Percentiles rank a stretch among this genome's conserved stretches.
Evolutionary conservation across 371 early-diverging fungal genomes (phyloP).

Genomic region (Sporodiniella umbellata): DNA sequence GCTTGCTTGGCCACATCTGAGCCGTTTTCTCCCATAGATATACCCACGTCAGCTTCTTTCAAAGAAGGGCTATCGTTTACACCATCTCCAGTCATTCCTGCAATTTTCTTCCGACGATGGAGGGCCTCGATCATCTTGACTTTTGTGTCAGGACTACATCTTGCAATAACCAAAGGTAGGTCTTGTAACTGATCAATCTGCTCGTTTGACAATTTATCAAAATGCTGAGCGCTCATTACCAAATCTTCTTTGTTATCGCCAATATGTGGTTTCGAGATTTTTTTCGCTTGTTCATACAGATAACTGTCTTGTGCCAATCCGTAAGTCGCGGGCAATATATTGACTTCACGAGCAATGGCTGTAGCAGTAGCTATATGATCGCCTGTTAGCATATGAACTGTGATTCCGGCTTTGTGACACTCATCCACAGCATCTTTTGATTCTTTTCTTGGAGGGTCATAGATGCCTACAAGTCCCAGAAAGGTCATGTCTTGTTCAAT

Average conservation of each 20-base stretch:
- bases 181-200: slow-evolving; percentile 72
- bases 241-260: slow-evolving; percentile 33
- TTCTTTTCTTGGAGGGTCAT: slow-evolving; percentile 89
- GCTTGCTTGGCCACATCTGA: slow-evolving; percentile 93
- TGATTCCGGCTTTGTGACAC: slow-evolving; percentile 90
- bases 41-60: slow-evolving; percentile 88
- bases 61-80: slow-evolving; percentile 92
- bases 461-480: slow-evolving; percentile 89
- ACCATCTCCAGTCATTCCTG: slow-evolving; percentile 89
- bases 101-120: slow-evolving; percentile 72
- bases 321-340: slow-evolving; percentile 68
- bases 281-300: slow-evolving; percentile 6
- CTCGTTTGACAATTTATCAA: slow-evolving; percentile 81
- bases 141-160: slow-evolving; percentile 96
- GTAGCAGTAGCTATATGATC: slow-evolving; percentile 92
- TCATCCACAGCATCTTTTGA: slow-evolving; percentile 75
- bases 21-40: slow-evolving; percentile 90
- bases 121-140: slow-evolving; percentile 94
- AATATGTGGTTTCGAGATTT: slow-evolving; percentile 19
- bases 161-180: slow-evolving; percentile 90
- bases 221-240: slow-evolving; percentile 82
- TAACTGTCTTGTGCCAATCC: slow-evolving; percentile 21
- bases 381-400: slow-evolving; percentile 94
- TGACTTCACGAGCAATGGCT: slow-evolving; percentile 90
- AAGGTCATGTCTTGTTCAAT: slow-evolving; percentile 79